Conservation (phyloP, 169 alveolate genomes). For the Plasmodium gallinaceum region DNA sequence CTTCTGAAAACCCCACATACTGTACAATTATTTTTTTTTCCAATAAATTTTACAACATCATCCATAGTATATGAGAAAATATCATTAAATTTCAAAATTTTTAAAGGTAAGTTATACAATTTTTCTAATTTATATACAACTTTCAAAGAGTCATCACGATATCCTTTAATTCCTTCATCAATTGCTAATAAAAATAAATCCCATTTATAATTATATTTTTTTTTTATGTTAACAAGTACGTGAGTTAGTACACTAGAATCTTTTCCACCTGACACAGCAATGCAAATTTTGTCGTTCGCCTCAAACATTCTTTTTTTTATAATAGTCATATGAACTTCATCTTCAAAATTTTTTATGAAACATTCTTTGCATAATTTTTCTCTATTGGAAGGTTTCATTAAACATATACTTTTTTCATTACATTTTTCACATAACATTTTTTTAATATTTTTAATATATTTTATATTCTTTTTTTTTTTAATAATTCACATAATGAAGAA, state of each 20-base stretch:
- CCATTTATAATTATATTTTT: constrained; percentile 93
- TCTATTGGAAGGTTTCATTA: constrained; percentile 93
- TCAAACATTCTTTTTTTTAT: constrained; percentile 79
- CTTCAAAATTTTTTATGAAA: constrained; percentile 94
- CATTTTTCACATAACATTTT: constrained; percentile 84
- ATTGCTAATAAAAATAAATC: constrained; percentile 93
- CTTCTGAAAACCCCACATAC: constrained; percentile 98
- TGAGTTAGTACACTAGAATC: constrained; percentile 97
- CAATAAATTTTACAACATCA: constrained; percentile 94
- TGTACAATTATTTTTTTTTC: constrained; percentile 95
- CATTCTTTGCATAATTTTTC: constrained; percentile 93
- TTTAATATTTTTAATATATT: background rate
- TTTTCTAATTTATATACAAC: constrained; percentile 91
- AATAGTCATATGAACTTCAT: constrained; percentile 94
- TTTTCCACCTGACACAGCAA: constrained; percentile 99
- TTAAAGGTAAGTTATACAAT: constrained; percentile 91
- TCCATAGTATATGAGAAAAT: constrained; percentile 97
- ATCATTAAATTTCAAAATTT: constrained; percentile 93
- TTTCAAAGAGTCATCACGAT: constrained; percentile 96
- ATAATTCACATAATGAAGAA: too few relatives aligned
- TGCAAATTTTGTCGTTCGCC: constrained; percentile 95
- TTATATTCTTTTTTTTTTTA: too few relatives aligned
- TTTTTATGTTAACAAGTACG: constrained; percentile 93
- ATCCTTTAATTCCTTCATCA: constrained; percentile 99
- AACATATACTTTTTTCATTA: constrained; percentile 85